A percentile compares a stretch with the other conserved stretches of the same genome.
Evolutionary conservation across 495 filamentous ascomycete species (phyloP).

Genomic region (Penicillium taxi): DNA sequence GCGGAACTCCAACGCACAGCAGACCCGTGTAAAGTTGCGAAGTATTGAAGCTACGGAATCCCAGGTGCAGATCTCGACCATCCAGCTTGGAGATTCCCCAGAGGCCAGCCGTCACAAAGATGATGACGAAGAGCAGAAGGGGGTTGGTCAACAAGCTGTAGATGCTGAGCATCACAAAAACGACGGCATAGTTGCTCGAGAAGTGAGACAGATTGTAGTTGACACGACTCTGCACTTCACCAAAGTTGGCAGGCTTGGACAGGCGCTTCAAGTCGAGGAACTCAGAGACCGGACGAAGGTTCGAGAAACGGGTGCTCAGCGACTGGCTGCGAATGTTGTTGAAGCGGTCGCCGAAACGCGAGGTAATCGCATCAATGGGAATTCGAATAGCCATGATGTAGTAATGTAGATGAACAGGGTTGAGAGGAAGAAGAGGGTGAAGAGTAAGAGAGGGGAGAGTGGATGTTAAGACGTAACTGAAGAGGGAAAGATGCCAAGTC

Average conservation of each 20-base stretch:
- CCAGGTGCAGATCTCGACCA: slow-evolving; percentile 80
- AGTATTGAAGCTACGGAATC: slow-evolving; percentile 71
- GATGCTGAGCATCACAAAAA: slow-evolving; percentile 91
- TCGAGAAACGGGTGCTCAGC: slow-evolving; percentile 75
- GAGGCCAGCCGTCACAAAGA: slow-evolving; percentile 75
- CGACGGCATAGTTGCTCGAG: slow-evolving; percentile 93
- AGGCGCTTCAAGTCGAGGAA: slow-evolving; percentile 94
- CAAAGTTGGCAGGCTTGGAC: slow-evolving; percentile 87
- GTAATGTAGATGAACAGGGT: slow-evolving; percentile 3
- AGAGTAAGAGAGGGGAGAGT: slow-evolving; percentile 9
- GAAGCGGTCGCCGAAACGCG: slow-evolving; percentile 71
- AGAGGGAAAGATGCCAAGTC: slow-evolving; percentile 2
- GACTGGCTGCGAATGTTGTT: slow-evolving; percentile 69
- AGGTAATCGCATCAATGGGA: slow-evolving; percentile 83
- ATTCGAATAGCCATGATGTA: slow-evolving; percentile 79
- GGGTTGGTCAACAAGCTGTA: slow-evolving; percentile 87
- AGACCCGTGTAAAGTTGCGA: slow-evolving; percentile 92
- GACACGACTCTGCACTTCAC: slow-evolving; percentile 83
- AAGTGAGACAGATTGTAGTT: slow-evolving; percentile 98
- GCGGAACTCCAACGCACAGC: slow-evolving; percentile 69
- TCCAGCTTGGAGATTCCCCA: slow-evolving; percentile 83
- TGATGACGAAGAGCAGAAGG: slow-evolving; percentile 78
- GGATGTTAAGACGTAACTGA: background rate
- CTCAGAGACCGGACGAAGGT: slow-evolving; percentile 83
- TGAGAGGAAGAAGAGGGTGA: slow-evolving; percentile 5